Evolutionary conservation across 106 monocot genomes (phyloP), one percentile per base, ranked within the genome.

Genomic region (Allium cepa): DNA sequence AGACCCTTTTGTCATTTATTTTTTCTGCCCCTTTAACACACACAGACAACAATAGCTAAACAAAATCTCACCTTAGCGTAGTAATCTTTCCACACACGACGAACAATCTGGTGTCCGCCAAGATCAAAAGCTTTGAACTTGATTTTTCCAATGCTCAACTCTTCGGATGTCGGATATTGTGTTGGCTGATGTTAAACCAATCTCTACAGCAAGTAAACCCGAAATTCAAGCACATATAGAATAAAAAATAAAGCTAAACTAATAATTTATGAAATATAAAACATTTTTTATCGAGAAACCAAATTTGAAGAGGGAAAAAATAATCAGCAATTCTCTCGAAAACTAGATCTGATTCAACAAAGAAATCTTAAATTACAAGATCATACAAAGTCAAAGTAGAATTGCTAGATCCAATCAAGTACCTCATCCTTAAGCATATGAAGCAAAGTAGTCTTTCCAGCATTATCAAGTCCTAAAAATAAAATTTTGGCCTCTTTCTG

Each of bases 381-480:
- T 36, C 36, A 36, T 36, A 36, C 36, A 36, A 36, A 36, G 36
- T 36, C 36, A 36, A 36, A 36, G 4, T 5, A 36, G 36, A 36
- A 36, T 2, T 36, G 36, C 36, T 36, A 64, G 49, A 64, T 52
- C 51, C 66, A 26, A 52, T 22, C 66, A 51, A 9, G 22, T 50
- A 88, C 88, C 84, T 88, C 88, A 48, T 88, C 84, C 69, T 88
- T 88, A 69, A 88, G 88, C 88, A 84, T 84, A 70, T 88, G 81
- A 16, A 88, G 88, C 8, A 88, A 79, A 11, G 84, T 88, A 60
- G 88, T 88, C 72, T 88, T 88, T 3, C 84, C 88, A 26, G 88
- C 81, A 52, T 88, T 88, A 61, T 88, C 88, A 47, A 88, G 88
- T 10, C 88, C 88, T 7, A 88, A 70, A 62, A 88, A 88, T 63